Percentiles rank a stretch among this genome's conserved stretches.
phyloP scores from a whole-genome alignment of 164 flowering plant species.

The Taxillus chinensis region DNA sequence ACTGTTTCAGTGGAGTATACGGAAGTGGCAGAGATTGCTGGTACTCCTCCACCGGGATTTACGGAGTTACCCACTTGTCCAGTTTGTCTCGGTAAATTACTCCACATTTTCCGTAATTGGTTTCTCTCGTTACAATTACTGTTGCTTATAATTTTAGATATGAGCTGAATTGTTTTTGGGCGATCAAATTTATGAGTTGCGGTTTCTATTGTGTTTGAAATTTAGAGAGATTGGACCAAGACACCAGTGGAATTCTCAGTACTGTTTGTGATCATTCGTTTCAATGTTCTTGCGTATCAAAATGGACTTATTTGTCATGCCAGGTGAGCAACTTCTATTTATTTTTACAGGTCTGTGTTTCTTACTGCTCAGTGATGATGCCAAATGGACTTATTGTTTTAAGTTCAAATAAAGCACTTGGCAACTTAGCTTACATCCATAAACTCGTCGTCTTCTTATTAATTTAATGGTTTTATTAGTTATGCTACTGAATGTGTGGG shows the following conservation, averaged over 20 bases:
- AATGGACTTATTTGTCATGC: constrained; percentile 87
- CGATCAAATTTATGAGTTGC: background rate
- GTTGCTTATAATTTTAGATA: no score
- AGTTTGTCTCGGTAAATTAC: constrained; percentile 68
- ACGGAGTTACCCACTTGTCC: constrained; percentile 90
- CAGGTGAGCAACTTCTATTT: constrained; percentile 36
- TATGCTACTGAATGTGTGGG: no score
- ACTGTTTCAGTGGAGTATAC: constrained; percentile 50
- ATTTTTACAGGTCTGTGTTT: background rate
- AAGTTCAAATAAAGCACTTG: no score
- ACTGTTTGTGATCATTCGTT: constrained; percentile 91
- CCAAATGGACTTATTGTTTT: no score
- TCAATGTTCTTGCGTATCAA: constrained; percentile 80
- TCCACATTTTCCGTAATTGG: background rate
- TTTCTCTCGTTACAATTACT: background rate
- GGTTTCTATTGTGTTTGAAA: constrained; percentile 7
- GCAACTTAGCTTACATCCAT: no score
- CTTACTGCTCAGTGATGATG: no score
- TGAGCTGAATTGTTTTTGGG: no score
- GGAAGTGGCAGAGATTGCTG: constrained; percentile 45
- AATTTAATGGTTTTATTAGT: no score
- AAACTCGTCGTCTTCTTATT: no score
- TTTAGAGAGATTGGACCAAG: constrained; percentile 90
- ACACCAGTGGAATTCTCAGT: constrained; percentile 74
- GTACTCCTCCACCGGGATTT: constrained; percentile 55